These are phyloP conservation scores for Phoma sp. DNA, from an alignment of 2,329 filamentous ascomycete genomes.

Conservation along the genomic window DNA sequence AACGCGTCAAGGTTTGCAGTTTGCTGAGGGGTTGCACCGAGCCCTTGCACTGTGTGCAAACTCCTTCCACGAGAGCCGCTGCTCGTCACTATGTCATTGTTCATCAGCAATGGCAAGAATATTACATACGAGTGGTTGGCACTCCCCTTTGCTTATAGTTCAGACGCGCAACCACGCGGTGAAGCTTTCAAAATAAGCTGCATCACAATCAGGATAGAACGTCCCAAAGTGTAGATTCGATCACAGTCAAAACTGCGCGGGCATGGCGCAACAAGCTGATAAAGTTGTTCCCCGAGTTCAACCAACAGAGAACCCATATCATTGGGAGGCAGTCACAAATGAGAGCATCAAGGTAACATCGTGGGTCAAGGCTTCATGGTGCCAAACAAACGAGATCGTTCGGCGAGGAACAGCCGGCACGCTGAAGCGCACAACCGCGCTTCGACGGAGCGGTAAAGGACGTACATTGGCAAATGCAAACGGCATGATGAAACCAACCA, in stretches of 20 bases:
- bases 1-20: neutral
- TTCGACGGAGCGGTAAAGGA: neutral
- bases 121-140: neutral
- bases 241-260: neutral
- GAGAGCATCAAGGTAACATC: neutral
- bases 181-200: neutral
- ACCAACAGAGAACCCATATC: slow-evolving; percentile 4
- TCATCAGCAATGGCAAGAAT: neutral
- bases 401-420: neutral
- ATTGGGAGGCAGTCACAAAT: slow-evolving; percentile 1
- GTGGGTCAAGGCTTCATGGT: slow-evolving; percentile 1
- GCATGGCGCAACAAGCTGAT: neutral
- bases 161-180: neutral
- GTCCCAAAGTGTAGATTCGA: neutral
- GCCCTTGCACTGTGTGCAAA: neutral
- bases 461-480: no score
- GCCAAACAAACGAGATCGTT: slow-evolving; percentile 1
- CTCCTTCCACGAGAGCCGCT: neutral
- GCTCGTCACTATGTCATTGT: slow-evolving; percentile 3
- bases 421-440: slow-evolving; percentile 1
- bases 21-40: neutral
- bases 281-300: neutral
- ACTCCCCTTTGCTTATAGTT: neutral
- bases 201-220: neutral
- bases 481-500: neutral